Evolutionary conservation across 495 filamentous ascomycete genomes (phyloP).

Genomic region (Darksidea phi): DNA sequence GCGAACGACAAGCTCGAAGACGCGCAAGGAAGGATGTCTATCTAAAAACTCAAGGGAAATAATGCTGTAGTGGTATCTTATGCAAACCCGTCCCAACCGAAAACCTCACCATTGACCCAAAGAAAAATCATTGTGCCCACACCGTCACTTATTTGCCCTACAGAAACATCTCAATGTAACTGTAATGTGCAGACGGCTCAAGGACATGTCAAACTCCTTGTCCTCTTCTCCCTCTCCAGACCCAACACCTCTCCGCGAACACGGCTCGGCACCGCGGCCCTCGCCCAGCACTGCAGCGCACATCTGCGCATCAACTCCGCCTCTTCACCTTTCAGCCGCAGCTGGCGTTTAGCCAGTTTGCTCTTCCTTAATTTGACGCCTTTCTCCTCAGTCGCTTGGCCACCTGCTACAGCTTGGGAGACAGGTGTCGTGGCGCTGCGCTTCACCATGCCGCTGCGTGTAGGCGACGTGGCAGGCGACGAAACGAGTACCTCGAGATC

Average conservation of each 20-base stretch:
- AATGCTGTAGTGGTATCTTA: conserved; percentile 24
- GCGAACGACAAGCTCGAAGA: too few relatives aligned
- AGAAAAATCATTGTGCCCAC: neutral
- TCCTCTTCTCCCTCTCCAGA: conserved; percentile 20
- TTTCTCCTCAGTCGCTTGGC: neutral
- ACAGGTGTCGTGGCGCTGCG: too few relatives aligned
- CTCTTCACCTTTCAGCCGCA: conserved; percentile 30
- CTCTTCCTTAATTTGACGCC: conserved; percentile 21
- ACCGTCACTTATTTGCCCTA: too few relatives aligned
- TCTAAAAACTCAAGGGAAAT: neutral
- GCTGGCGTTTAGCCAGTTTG: conserved; percentile 32
- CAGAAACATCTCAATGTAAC: neutral
- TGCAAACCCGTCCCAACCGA: conserved; percentile 2
- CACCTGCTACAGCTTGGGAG: neutral
- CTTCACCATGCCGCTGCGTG: too few relatives aligned
- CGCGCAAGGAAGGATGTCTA: too few relatives aligned
- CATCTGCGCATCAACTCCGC: conserved; percentile 20
- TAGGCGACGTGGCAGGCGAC: conserved; percentile 3
- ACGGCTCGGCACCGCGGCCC: conserved; percentile 27
- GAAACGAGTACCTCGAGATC: conserved; percentile 44
- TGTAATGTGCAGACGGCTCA: conserved; percentile 13
- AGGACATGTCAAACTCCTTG: conserved; percentile 33
- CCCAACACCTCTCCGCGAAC: conserved; percentile 18
- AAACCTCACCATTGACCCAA: too few relatives aligned
- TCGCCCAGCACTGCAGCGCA: conserved; percentile 30